phyloP scores from a whole-genome alignment of 2,329 filamentous ascomycete genomes.

The Parastagonospora avenae region DNA sequence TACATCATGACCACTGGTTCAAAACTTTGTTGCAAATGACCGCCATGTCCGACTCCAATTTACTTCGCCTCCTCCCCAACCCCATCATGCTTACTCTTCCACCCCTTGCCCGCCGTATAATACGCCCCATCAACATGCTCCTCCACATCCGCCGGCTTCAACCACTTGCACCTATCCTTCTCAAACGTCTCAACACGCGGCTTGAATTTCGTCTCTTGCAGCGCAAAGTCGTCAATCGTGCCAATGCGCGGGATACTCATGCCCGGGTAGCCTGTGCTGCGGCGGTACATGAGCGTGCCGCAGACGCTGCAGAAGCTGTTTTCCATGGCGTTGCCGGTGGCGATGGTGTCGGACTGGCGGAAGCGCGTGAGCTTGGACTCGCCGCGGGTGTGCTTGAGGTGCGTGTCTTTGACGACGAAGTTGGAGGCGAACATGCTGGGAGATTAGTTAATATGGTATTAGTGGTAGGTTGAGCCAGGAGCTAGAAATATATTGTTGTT shows the following conservation, averaged over 20 bases:
- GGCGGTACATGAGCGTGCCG: conserved; percentile 65
- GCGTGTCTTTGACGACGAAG: conserved; percentile 55
- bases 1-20: too few relatives aligned
- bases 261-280: conserved; percentile 11
- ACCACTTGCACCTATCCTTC: conserved; percentile 48
- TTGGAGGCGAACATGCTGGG: conserved; percentile 61
- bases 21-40: too few relatives aligned
- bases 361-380: conserved; percentile 56
- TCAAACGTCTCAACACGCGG: conserved; percentile 59
- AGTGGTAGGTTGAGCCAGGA: background rate
- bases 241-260: conserved; percentile 52
- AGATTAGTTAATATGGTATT: background rate
- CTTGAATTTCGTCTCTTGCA: conserved; percentile 61
- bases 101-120: conserved; percentile 14
- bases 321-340: conserved; percentile 55
- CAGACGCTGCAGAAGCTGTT: conserved; percentile 67
- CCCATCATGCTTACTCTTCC: conserved; percentile 17
- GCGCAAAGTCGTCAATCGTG: conserved; percentile 63
- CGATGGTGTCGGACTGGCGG: conserved; percentile 48
- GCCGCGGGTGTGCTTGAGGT: conserved; percentile 59
- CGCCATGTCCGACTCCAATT: too few relatives aligned
- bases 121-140: conserved; percentile 14
- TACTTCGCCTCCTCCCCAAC: conserved; percentile 5
- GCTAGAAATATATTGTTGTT: too few relatives aligned
- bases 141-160: conserved; percentile 8